Conservation (phyloP, 169 alveolate genomes). For the Babesia divergens region DNA sequence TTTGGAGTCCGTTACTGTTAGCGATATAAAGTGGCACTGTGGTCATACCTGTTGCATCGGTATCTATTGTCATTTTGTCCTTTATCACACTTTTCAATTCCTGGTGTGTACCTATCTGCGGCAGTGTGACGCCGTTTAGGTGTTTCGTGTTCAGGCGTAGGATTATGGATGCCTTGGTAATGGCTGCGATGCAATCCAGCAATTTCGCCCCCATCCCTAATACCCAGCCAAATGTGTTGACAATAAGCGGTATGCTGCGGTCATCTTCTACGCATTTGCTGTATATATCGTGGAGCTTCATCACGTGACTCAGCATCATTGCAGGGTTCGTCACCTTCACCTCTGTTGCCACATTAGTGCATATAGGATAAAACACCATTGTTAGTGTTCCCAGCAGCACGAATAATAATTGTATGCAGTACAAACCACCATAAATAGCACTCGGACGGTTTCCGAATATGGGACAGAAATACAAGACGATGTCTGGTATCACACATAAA, state of each 20-base stretch:
- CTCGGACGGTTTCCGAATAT: no score
- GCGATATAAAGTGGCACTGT: neutral
- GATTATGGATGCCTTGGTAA: slow-evolving; percentile 23
- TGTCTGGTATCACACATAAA: no score
- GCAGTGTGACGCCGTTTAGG: neutral
- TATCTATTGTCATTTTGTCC: neutral
- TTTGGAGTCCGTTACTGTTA: neutral
- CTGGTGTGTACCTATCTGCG: neutral
- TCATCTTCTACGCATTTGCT: slow-evolving; percentile 10
- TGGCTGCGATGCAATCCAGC: slow-evolving; percentile 34
- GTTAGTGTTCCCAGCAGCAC: neutral
- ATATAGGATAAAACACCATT: neutral
- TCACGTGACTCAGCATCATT: slow-evolving; percentile 19
- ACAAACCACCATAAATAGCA: no score
- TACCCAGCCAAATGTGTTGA: slow-evolving; percentile 61
- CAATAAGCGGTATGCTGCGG: slow-evolving; percentile 34
- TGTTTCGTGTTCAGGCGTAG: slow-evolving; percentile 26
- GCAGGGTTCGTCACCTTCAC: slow-evolving; percentile 34
- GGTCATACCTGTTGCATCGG: neutral
- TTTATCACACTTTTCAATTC: neutral
- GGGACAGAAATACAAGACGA: no score
- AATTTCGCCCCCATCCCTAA: slow-evolving; percentile 52
- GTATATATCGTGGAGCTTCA: slow-evolving; percentile 31
- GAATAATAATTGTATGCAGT: neutral
- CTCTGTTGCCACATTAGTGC: neutral